Evolutionary conservation across 805 yeast genomes (phyloP).

Genomic region (Starmerella bombicola): DNA sequence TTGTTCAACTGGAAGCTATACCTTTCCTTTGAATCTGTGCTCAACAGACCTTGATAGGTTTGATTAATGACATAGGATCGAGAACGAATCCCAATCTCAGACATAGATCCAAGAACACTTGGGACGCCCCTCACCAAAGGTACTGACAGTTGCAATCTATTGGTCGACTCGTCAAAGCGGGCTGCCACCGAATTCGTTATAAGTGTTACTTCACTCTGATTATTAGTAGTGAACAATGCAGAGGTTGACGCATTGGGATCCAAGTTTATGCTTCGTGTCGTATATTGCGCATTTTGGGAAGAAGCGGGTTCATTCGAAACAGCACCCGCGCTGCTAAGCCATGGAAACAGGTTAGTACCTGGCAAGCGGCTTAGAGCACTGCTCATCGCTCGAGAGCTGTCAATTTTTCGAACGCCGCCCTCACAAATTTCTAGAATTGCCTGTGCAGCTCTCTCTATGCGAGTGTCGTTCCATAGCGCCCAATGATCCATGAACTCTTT

Average conservation of each 20-base stretch:
- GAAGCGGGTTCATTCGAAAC: not conserved
- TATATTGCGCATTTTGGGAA: not conserved
- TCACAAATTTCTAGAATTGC: conserved; percentile 13
- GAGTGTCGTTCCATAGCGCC: conserved; percentile 16
- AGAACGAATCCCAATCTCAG: conserved; percentile 2
- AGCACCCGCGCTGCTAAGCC: conserved; percentile 3
- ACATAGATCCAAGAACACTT: conserved; percentile 2
- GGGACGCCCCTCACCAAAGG: conserved; percentile 1
- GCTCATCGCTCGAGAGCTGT: conserved; percentile 13
- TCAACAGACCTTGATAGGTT: not conserved
- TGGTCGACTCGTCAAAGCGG: conserved; percentile 3
- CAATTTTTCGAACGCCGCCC: conserved; percentile 3
- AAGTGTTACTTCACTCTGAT: conserved; percentile 1
- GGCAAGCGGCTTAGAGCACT: conserved; percentile 3
- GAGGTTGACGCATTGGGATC: not conserved
- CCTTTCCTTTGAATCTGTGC: not conserved
- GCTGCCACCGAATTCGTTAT: conserved; percentile 8
- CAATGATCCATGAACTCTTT: conserved; percentile 15
- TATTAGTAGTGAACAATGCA: conserved; percentile 11
- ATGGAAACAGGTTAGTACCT: conserved; percentile 9
- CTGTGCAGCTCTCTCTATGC: conserved; percentile 14
- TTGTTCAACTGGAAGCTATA: not conserved
- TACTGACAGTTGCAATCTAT: conserved; percentile 4
- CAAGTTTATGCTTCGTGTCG: not conserved
- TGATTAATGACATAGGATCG: conserved; percentile 3